Conservation (phyloP, 441 rosid species). For the Monsonia emarginata region DNA sequence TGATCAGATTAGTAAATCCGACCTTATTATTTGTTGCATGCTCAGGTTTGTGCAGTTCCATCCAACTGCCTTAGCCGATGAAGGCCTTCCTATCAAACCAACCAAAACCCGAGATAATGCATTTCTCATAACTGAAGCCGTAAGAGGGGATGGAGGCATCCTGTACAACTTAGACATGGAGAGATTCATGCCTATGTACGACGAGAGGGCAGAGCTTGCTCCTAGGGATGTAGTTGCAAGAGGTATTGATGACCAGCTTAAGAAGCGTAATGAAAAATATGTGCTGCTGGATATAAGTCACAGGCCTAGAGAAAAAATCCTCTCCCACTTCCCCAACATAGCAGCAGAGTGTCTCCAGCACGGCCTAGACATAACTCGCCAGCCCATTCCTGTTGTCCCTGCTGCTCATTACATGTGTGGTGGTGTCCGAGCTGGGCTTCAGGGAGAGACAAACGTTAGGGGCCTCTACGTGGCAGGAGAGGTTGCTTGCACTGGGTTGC, state of each 20-base stretch:
- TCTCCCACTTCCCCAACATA: conserved; percentile 89
- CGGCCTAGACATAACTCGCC: conserved; percentile 64
- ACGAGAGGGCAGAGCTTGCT: conserved; percentile 89
- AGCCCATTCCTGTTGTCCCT: conserved; percentile 91
- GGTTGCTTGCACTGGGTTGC: conserved; percentile 94
- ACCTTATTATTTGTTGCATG: conserved; percentile 12
- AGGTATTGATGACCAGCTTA: conserved; percentile 92
- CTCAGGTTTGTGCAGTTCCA: conserved; percentile 92
- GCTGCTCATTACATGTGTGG: conserved; percentile 99
- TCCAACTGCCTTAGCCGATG: conserved; percentile 92
- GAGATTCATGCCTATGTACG: conserved; percentile 72
- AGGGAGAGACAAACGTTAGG: conserved; percentile 78
- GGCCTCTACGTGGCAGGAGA: conserved; percentile 95
- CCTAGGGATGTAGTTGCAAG: conserved; percentile 95
- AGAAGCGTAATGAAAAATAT: conserved; percentile 58
- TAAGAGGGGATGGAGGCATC: conserved; percentile 95
- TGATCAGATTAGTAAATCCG: conserved; percentile 3
- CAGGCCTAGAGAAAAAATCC: conserved; percentile 60
- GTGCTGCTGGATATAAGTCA: conserved; percentile 88
- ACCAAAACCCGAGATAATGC: conserved; percentile 55
- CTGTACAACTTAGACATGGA: conserved; percentile 72
- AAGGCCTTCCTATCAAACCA: conserved; percentile 77
- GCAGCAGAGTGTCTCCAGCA: conserved; percentile 72
- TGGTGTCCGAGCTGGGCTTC: conserved; percentile 82
- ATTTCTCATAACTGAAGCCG: conserved; percentile 88